Evolutionary conservation across 352 stramenopile genomes (phyloP).

Genomic region (Lagenidium sp.): DNA sequence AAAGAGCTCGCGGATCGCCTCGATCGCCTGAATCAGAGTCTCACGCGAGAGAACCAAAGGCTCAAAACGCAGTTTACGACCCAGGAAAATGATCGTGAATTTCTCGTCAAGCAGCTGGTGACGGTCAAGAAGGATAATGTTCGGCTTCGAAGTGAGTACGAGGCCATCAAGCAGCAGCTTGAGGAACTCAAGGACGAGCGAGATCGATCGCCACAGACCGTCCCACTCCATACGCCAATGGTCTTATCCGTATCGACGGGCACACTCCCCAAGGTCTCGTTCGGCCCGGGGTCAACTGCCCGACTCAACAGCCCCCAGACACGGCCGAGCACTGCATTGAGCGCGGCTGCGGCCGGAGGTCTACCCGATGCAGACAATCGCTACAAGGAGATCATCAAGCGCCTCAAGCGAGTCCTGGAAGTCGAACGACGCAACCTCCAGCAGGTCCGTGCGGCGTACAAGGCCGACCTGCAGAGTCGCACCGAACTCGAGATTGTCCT

Average conservation of each 20-base stretch:
- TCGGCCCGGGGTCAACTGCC: conserved; percentile 4
- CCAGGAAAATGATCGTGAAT: conserved; percentile 92
- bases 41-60: conserved; percentile 81
- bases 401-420: conserved; percentile 85
- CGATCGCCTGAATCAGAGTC: conserved; percentile 85
- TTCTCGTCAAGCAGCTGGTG: conserved; percentile 89
- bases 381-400: conserved; percentile 92
- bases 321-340: conserved; percentile 18
- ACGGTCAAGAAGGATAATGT: conserved; percentile 90
- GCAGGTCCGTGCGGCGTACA: conserved; percentile 66
- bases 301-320: conserved; percentile 10
- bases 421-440: conserved; percentile 75
- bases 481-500: conserved; percentile 79
- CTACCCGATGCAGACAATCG: conserved; percentile 48
- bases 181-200: conserved; percentile 38
- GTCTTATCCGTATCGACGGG: conserved; percentile 23
- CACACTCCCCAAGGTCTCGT: conserved; percentile 4
- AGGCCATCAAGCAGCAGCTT: conserved; percentile 41
- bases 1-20: conserved; percentile 87
- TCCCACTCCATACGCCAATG: neutral
- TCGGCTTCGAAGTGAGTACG: conserved; percentile 50
- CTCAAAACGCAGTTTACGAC: conserved; percentile 89
- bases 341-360: neutral
- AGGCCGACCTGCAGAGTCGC: conserved; percentile 59
- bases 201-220: conserved; percentile 10